Evolutionary conservation across 2,329 filamentous ascomycete genomes (phyloP).

Genomic region (Ophiostoma perfectum): DNA sequence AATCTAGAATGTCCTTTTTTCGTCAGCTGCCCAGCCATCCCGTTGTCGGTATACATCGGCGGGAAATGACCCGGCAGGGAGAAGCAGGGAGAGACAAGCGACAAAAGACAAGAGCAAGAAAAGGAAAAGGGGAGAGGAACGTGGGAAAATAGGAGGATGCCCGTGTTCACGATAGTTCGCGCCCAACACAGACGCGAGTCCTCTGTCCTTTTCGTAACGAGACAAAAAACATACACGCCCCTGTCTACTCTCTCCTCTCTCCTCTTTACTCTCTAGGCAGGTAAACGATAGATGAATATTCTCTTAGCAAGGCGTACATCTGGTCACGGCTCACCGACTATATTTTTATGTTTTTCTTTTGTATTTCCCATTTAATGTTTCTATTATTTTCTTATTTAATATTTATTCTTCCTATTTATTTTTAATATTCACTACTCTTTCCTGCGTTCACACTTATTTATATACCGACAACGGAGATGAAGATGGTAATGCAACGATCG

Average conservation of each 20-base stretch:
- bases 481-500: not conserved
- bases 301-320: slow-evolving; percentile 3
- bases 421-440: too few relatives aligned
- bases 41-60: slow-evolving; percentile 10
- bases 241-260: too few relatives aligned
- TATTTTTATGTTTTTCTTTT: too few relatives aligned
- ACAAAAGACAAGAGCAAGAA: too few relatives aligned
- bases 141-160: slow-evolving; percentile 6
- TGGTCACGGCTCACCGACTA: slow-evolving; percentile 3
- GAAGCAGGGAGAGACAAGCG: not conserved
- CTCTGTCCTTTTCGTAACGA: too few relatives aligned
- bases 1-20: slow-evolving; percentile 11
- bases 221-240: not conserved
- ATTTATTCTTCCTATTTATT: too few relatives aligned
- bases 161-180: slow-evolving; percentile 13
- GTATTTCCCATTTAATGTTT: too few relatives aligned
- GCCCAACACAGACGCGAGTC: not conserved
- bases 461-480: slow-evolving; percentile 12
- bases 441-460: too few relatives aligned
- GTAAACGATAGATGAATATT: not conserved
- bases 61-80: not conserved
- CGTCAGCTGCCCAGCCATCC: not conserved
- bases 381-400: too few relatives aligned
- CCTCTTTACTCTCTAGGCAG: too few relatives aligned
- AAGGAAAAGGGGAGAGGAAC: not conserved